phyloP scores from a whole-genome alignment of 257 asterid species.

The Misopates orontium region DNA sequence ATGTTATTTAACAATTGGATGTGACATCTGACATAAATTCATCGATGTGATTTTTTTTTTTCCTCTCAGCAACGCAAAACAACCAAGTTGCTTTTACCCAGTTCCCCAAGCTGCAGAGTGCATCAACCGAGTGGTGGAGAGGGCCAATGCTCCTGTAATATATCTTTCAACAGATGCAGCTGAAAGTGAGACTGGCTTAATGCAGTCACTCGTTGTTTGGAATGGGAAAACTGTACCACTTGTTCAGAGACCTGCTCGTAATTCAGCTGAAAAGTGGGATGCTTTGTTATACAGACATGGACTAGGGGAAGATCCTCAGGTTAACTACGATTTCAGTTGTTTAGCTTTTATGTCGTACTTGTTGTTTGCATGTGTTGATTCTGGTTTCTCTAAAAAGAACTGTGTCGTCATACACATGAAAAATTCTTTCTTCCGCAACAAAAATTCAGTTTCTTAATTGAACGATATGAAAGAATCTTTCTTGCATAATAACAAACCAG shows the following conservation, averaged over 20 bases:
- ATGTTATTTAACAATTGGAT: conserved; percentile 23
- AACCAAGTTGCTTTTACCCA: conserved; percentile 87
- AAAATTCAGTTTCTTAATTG: too few species aligned
- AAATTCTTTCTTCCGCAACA: too few species aligned
- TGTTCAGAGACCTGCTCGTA: conserved; percentile 80
- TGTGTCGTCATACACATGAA: too few species aligned
- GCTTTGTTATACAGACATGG: conserved; percentile 88
- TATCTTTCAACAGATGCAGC: conserved; percentile 98
- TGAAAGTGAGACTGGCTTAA: conserved; percentile 81
- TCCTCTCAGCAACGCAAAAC: conserved; percentile 72
- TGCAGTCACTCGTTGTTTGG: conserved; percentile 70
- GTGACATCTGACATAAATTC: conserved; percentile 15
- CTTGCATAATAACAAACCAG: too few species aligned
- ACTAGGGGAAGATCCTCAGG: conserved; percentile 86
- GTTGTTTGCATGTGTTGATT: too few species aligned
- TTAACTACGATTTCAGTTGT: conserved; percentile 28
- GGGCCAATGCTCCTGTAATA: conserved; percentile 71
- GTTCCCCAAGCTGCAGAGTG: conserved; percentile 97
- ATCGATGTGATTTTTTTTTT: conserved; percentile 19
- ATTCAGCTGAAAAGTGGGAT: conserved; percentile 96
- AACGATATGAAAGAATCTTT: too few species aligned
- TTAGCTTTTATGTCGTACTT: not conserved
- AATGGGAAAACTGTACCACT: conserved; percentile 87
- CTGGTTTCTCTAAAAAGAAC: too few species aligned
- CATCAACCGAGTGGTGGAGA: conserved; percentile 76